A percentile compares a stretch with the other conserved stretches of the same genome.
phyloP scores from a whole-genome alignment of 257 asterid genomes.

The Gentiana straminea region DNA sequence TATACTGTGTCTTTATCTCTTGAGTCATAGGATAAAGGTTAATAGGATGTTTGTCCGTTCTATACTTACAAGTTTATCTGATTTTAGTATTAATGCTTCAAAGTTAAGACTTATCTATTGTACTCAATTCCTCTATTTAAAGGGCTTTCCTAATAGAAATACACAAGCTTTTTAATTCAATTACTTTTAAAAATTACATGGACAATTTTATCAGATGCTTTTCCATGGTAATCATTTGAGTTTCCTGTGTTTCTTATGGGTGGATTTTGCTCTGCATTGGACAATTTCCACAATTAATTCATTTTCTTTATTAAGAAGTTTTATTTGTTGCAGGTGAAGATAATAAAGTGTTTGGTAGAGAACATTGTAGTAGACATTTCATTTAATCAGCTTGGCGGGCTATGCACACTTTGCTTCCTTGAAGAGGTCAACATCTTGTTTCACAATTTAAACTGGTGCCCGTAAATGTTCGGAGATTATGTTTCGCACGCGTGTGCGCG shows the following conservation, averaged over 20 bases:
- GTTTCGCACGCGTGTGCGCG: background rate
- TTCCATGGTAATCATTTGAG: background rate
- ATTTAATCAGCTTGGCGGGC: slow-evolving; percentile 88
- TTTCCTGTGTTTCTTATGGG: too few relatives aligned
- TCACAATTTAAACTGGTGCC: background rate
- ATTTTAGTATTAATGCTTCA: too few relatives aligned
- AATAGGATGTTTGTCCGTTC: too few relatives aligned
- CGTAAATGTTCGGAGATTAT: background rate
- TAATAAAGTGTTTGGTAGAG: slow-evolving; percentile 85
- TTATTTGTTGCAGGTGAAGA: slow-evolving; percentile 42
- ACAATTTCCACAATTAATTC: slow-evolving; percentile 3
- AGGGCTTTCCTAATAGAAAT: too few relatives aligned
- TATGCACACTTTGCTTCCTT: slow-evolving; percentile 87
- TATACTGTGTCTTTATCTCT: too few relatives aligned
- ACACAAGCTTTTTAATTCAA: too few relatives aligned
- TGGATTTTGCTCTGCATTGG: slow-evolving; percentile 2
- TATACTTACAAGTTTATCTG: too few relatives aligned
- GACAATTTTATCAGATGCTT: background rate
- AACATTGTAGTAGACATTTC: slow-evolving; percentile 92
- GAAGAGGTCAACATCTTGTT: slow-evolving; percentile 51
- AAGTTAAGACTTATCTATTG: too few relatives aligned
- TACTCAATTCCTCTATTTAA: too few relatives aligned
- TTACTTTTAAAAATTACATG: too few relatives aligned
- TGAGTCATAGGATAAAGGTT: too few relatives aligned
- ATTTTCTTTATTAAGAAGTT: slow-evolving; percentile 6